Percentiles rank a stretch among this genome's conserved stretches.
Evolutionary conservation across 2,329 filamentous ascomycete species (phyloP).

Genomic region (Ceratocystis alfenasii): DNA sequence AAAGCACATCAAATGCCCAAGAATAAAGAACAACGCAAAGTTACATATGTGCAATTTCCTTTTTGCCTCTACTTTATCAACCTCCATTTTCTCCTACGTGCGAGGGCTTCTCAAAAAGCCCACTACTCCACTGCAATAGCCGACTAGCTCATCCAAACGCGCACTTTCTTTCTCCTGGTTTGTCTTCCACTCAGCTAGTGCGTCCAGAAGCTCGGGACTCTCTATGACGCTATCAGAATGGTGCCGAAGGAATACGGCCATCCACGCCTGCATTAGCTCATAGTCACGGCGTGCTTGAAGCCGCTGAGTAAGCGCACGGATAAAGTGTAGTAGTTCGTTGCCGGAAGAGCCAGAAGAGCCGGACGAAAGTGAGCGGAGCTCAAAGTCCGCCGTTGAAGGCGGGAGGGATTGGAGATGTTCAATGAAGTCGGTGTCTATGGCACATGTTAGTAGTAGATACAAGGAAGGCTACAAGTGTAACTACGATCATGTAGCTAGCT

Average conservation of each 20-base stretch:
- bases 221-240: constrained; percentile 51
- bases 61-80: background rate
- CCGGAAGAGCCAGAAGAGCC: constrained; percentile 35
- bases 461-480: background rate
- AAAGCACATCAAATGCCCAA: background rate
- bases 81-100: constrained; percentile 30
- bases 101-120: constrained; percentile 60
- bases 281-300: constrained; percentile 66
- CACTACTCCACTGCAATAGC: constrained; percentile 78
- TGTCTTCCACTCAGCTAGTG: constrained; percentile 56
- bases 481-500: background rate
- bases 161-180: constrained; percentile 60
- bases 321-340: constrained; percentile 68
- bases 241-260: constrained; percentile 79
- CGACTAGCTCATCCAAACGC: constrained; percentile 63
- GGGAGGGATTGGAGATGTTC: constrained; percentile 67
- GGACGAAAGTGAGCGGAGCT: constrained; percentile 64
- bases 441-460: constrained; percentile 25
- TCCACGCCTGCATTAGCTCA: constrained; percentile 92
- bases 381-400: constrained; percentile 77
- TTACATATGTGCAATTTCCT: background rate
- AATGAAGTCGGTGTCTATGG: constrained; percentile 52
- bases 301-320: constrained; percentile 62
- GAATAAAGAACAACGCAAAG: background rate
- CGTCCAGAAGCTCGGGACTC: constrained; percentile 42